Conservation (phyloP, 2,329 filamentous ascomycete species). For the Sordariomycetes sp. region DNA sequence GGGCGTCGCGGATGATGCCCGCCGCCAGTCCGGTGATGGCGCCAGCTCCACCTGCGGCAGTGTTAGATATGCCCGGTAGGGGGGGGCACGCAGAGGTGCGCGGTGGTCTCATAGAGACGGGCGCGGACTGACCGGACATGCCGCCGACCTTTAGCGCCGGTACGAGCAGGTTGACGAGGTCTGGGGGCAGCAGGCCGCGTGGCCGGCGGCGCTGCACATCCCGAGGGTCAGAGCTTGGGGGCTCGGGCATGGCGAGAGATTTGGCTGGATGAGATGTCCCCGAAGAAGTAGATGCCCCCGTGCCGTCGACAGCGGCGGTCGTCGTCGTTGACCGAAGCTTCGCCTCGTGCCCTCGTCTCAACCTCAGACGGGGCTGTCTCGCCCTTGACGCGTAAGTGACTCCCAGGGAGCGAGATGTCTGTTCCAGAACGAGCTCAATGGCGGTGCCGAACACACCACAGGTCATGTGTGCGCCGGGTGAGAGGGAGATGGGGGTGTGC, state of each 20-base stretch:
- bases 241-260: neutral
- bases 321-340: neutral
- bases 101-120: neutral
- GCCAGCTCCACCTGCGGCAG: constrained; percentile 40
- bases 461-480: neutral
- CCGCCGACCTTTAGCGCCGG: constrained; percentile 46
- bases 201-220: constrained; percentile 7
- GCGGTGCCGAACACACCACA: neutral
- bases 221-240: constrained; percentile 5
- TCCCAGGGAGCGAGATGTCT: neutral
- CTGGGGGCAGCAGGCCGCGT: constrained; percentile 25
- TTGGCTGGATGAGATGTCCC: neutral
- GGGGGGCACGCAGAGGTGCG: neutral
- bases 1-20: constrained; percentile 57
- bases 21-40: constrained; percentile 52
- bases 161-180: constrained; percentile 28
- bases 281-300: neutral
- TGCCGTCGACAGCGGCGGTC: neutral
- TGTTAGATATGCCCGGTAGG: neutral
- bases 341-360: neutral
- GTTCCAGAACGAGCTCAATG: neutral
- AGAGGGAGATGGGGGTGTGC: neutral
- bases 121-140: constrained; percentile 33
- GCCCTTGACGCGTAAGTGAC: neutral
- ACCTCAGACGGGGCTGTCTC: neutral